phyloP scores from a whole-genome alignment of 2,329 filamentous ascomycete species.

The Chlorencoelia australis region DNA sequence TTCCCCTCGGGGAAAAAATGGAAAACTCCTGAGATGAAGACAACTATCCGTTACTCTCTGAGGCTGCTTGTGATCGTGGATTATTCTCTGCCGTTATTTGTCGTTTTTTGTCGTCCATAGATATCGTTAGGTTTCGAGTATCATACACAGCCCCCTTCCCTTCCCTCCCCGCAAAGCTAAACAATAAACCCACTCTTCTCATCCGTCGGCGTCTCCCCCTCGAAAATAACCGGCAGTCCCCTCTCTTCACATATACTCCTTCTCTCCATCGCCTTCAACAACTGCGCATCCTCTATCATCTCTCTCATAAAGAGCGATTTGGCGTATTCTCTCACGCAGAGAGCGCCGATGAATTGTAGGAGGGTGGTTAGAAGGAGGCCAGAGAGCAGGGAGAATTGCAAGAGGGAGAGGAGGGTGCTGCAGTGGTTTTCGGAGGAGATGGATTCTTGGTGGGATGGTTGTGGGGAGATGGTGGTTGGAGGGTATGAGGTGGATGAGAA shows the following conservation, averaged over 20 bases:
- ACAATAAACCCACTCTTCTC: neutral
- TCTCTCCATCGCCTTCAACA: neutral
- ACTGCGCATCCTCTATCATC: neutral
- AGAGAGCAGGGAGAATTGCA: slow-evolving; percentile 15
- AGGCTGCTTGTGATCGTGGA: too few relatives aligned
- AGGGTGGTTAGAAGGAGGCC: slow-evolving; percentile 12
- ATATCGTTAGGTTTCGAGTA: too few relatives aligned
- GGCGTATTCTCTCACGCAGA: slow-evolving; percentile 4
- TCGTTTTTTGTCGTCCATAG: too few relatives aligned
- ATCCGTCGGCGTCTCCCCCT: neutral
- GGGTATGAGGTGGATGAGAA: too few relatives aligned
- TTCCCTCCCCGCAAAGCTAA: neutral
- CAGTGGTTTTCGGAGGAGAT: too few relatives aligned
- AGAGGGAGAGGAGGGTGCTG: neutral
- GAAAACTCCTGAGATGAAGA: too few relatives aligned
- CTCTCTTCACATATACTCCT: neutral
- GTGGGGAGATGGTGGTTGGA: slow-evolving; percentile 1
- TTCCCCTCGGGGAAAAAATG: too few relatives aligned
- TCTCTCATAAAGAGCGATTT: slow-evolving; percentile 18
- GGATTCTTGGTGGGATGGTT: neutral
- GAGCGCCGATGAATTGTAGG: slow-evolving; percentile 1
- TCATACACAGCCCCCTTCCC: neutral
- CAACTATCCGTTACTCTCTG: too few relatives aligned
- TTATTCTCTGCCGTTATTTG: too few relatives aligned
- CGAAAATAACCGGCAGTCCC: neutral